Conservation (phyloP, 2,329 filamentous ascomycete species). For the Aspergillus clavatus region DNA sequence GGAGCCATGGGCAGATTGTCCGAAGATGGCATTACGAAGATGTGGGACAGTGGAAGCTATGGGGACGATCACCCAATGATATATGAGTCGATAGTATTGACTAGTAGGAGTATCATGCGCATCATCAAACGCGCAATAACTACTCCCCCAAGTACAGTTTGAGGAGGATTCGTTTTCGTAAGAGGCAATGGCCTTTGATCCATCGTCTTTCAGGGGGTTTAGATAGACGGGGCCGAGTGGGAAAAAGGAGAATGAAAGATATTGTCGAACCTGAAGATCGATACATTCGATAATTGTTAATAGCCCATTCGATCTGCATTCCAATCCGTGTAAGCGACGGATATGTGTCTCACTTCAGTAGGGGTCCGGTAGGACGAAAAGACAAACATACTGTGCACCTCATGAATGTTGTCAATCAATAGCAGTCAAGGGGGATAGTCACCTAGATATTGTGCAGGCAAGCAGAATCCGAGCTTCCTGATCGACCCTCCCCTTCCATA, state of each 20-base stretch:
- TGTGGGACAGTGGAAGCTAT: neutral
- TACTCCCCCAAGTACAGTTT: neutral
- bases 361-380: too few relatives aligned
- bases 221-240: neutral
- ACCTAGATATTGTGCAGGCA: neutral
- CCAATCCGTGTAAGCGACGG: neutral
- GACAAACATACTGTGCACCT: too few relatives aligned
- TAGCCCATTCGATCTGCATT: neutral
- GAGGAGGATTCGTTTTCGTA: neutral
- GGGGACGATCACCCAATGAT: neutral
- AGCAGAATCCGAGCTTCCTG: neutral
- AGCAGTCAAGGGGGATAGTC: neutral
- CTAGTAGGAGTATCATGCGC: neutral
- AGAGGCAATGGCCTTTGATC: neutral
- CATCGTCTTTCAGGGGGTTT: neutral
- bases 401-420: neutral
- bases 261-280: neutral
- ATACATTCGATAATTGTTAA: slow-evolving; percentile 1
- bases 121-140: neutral
- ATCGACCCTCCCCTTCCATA: neutral
- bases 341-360: neutral
- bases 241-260: neutral
- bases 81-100: neutral
- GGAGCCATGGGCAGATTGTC: slow-evolving; percentile 9
- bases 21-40: slow-evolving; percentile 17